phyloP scores from a whole-genome alignment of 2,329 filamentous ascomycete genomes.

The Cryphonectria japonica region DNA sequence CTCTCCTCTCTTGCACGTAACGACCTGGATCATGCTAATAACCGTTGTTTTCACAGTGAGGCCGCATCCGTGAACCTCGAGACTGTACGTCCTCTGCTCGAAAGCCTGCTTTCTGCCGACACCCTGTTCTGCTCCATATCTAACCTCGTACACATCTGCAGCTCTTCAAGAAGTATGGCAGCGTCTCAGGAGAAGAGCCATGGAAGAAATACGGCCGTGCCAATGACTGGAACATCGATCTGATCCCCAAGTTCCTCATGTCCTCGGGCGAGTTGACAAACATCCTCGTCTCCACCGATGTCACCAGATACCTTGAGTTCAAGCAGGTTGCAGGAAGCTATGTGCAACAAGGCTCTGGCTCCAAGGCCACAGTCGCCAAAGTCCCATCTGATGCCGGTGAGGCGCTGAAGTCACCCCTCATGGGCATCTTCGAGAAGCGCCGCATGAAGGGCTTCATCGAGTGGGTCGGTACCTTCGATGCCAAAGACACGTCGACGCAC shows the following conservation, averaged over 20 bases:
- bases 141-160: constrained; percentile 41
- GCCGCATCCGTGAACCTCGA: constrained; percentile 97
- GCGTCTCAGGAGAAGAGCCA: constrained; percentile 78
- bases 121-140: constrained; percentile 13
- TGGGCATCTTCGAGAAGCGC: constrained; percentile 98
- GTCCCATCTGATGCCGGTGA: constrained; percentile 92
- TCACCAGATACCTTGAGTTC: constrained; percentile 87
- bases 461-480: constrained; percentile 88
- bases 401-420: constrained; percentile 87
- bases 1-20: constrained; percentile 20
- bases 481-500: constrained; percentile 81
- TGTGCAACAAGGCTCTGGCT: constrained; percentile 83
- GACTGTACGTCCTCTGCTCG: constrained; percentile 61
- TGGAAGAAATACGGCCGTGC: constrained; percentile 97
- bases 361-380: constrained; percentile 92
- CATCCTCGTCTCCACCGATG: constrained; percentile 95
- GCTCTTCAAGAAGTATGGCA: constrained; percentile 97
- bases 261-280: constrained; percentile 97
- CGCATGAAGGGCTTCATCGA: constrained; percentile 96
- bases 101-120: constrained; percentile 24
- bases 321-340: constrained; percentile 95
- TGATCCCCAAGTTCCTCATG: constrained; percentile 98
- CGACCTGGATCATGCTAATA: constrained; percentile 10
- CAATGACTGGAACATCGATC: constrained; percentile 99
- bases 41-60: constrained; percentile 61